Evolutionary conservation across 805 yeast genomes (phyloP), one percentile per base, ranked within the genome.

Genomic region (Candida sphagnicola): DNA sequence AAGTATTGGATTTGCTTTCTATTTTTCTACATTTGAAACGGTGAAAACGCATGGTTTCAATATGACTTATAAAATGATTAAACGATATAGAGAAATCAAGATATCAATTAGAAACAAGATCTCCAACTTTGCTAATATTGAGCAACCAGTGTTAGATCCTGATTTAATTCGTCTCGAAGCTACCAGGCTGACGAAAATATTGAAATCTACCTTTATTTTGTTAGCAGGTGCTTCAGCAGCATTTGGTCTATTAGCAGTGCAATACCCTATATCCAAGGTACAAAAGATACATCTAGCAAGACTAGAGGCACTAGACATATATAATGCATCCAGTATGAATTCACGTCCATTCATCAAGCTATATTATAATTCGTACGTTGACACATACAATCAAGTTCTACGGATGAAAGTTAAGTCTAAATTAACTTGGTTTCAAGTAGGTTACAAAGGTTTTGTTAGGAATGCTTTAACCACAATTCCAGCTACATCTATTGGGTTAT

Each of bases 161-260:
- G 45, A 45, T 23, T 26, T 54, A 21, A 47, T 59, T 16, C 47
- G 51, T 26, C 42, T 62, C 21, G 72, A 64, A 41, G 57, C 60
- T 30, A 56, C 54, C 18, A 44, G 68, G 34, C 67, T 61, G 69
- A 62, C 69, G 0, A 74, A 71, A 42, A 65, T 78, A n/a, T 53
- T 86, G 28, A 78, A 76, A 48, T 81, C 90, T 2, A 57, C 82
- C 1, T 85, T 83, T 54, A 76, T 88, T 3, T 70, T 91, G 19
- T 50, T 83, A 5, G 96, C 95, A 0, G 98, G 98, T 14, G 87
- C 93, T 8, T 70, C 84, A 4, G 96, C 97, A 1, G 91, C 96
- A 0, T 66, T 81, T 14, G 69, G 87, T 0, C 65, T 90, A 15
- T 79, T 90, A 44, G 72, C 81, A 3, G 80, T 90, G 4, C 96